Conservation (phyloP, 441 rosid genomes). For the Biscutella laevigata region DNA sequence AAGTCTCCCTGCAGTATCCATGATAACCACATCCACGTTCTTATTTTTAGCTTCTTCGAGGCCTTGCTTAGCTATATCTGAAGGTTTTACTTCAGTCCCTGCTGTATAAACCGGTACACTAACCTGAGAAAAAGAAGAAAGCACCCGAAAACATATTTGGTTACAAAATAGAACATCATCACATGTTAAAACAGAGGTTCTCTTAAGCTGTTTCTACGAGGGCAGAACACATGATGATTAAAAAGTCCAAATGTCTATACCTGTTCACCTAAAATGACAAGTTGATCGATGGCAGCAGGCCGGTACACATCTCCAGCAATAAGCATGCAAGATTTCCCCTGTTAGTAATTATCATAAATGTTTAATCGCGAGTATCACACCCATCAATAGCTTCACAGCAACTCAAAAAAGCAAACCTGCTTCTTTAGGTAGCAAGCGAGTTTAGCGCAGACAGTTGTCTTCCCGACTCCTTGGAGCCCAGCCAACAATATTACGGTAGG, state of each 20-base stretch:
- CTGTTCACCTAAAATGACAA: conserved; percentile 89
- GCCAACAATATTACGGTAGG: conserved; percentile 89
- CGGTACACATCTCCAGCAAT: conserved; percentile 98
- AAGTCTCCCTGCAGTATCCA: conserved; percentile 98
- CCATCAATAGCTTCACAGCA: neutral
- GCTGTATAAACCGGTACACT: conserved; percentile 81
- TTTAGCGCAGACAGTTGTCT: conserved; percentile 93
- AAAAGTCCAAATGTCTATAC: conserved; percentile 33
- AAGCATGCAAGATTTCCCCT: conserved; percentile 93
- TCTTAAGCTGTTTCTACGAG: neutral
- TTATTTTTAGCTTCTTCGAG: conserved; percentile 76
- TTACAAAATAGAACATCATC: neutral
- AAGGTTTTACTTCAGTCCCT: conserved; percentile 79
- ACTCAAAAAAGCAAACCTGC: conserved; percentile 41
- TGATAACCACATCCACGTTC: conserved; percentile 72
- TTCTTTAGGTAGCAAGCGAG: conserved; percentile 91
- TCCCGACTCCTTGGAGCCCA: conserved; percentile 96
- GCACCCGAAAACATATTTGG: conserved; percentile 24
- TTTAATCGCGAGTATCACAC: neutral
- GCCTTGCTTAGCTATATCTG: conserved; percentile 89
- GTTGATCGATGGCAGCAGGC: conserved; percentile 98
- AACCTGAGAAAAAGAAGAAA: conserved; percentile 52
- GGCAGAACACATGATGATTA: neutral
- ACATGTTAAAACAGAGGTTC: neutral
- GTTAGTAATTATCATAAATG: conserved; percentile 1